Evolutionary conservation across 2,329 filamentous ascomycete genomes (phyloP).

Genomic region (Camillea tinctor): DNA sequence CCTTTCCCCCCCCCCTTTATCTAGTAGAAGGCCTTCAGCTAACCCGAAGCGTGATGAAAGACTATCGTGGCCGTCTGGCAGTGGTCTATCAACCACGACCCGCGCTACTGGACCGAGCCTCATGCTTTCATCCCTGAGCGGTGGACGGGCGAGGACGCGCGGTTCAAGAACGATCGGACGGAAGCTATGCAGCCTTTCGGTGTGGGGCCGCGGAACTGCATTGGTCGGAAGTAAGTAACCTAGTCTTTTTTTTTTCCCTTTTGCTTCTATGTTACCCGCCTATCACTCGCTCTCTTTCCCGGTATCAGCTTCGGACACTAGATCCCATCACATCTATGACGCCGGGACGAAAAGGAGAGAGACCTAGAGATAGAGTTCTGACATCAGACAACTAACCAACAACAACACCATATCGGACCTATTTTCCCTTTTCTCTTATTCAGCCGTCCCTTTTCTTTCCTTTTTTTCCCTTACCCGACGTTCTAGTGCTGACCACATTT

Average conservation of each 20-base stretch:
- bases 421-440: too few relatives aligned
- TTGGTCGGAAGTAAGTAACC: conserved; percentile 39
- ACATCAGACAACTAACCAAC: too few relatives aligned
- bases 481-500: conserved; percentile 11
- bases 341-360: too few relatives aligned
- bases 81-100: conserved; percentile 35
- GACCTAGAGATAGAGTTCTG: too few relatives aligned
- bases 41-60: conserved; percentile 22
- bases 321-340: too few relatives aligned
- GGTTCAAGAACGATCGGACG: conserved; percentile 33
- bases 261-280: not conserved
- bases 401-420: too few relatives aligned
- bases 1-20: not conserved
- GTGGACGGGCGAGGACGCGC: conserved; percentile 30
- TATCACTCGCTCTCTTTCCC: too few relatives aligned
- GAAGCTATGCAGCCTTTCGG: conserved; percentile 38
- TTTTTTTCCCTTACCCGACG: too few relatives aligned
- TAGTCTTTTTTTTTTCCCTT: not conserved
- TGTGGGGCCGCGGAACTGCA: conserved; percentile 39
- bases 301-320: too few relatives aligned
- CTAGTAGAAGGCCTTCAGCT: conserved; percentile 2
- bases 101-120: conserved; percentile 38
- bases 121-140: conserved; percentile 40
- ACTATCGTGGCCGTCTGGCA: conserved; percentile 39
- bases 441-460: too few relatives aligned